phyloP scores from a whole-genome alignment of 2,329 filamentous ascomycete genomes.

The Aspergillus oerlinghausenensis region DNA sequence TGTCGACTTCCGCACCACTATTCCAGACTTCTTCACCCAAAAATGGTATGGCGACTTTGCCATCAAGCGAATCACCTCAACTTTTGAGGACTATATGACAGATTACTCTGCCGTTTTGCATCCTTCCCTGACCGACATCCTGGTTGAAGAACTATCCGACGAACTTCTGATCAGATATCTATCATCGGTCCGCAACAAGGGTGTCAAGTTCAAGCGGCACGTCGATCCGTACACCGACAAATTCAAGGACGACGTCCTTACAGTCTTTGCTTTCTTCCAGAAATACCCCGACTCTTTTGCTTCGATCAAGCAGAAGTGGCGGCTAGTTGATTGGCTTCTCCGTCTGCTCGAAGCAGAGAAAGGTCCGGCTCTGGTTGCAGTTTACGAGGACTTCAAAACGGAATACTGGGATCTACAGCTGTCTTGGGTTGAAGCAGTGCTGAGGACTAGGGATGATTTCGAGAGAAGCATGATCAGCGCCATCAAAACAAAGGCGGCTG shows the following conservation, averaged over 20 bases:
- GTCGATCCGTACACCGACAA: constrained; percentile 83
- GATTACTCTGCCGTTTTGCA: constrained; percentile 85
- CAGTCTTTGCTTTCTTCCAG: constrained; percentile 85
- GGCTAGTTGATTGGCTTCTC: constrained; percentile 80
- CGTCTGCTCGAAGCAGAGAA: constrained; percentile 71
- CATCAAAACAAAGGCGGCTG: constrained; percentile 83
- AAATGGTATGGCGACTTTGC: constrained; percentile 82
- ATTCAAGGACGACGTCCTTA: constrained; percentile 86
- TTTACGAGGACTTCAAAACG: constrained; percentile 78
- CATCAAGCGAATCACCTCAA: constrained; percentile 91
- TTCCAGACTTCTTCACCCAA: constrained; percentile 84
- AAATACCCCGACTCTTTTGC: constrained; percentile 65
- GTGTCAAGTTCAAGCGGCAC: constrained; percentile 76
- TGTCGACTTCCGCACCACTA: constrained; percentile 79
- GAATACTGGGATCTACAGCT: constrained; percentile 93
- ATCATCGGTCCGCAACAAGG: constrained; percentile 77
- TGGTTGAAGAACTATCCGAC: constrained; percentile 89
- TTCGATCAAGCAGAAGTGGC: constrained; percentile 85
- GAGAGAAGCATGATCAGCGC: constrained; percentile 83
- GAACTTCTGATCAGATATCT: constrained; percentile 86
- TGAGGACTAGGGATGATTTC: constrained; percentile 86
- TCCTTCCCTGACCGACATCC: constrained; percentile 80
- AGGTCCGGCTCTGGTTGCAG: constrained; percentile 65
- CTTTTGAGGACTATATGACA: constrained; percentile 88
- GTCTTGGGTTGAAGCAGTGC: constrained; percentile 88